Base-by-base conservation (phyloP, 768 basidiomycete species). In the Boletus sp. region DNA sequence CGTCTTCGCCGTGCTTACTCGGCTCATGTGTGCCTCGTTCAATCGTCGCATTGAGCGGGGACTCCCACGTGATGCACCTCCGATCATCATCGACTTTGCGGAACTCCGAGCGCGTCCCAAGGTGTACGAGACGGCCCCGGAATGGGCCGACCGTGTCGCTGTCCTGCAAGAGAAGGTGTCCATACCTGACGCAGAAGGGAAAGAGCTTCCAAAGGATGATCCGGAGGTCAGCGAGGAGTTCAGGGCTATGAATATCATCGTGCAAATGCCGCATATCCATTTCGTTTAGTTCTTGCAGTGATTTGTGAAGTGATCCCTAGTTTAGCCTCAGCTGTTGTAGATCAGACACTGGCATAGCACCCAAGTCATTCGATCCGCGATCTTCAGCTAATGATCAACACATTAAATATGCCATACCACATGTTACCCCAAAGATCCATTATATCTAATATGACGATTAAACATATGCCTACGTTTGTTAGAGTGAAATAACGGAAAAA, bases 371-470 rank as follows among this genome's bases (percentile, higher is more conserved):
- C 17, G n/a, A 12, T 8, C 7, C 24, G 17, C 14, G 8, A 20
- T n/a, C 39, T 17, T 53, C 12, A 8, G 17, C 30, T 17, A 14
- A 5, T 32, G 36, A 29, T 54, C 36, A 35, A 42, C 28, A 56
- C 45, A 46, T 29, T 44, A 46, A 46, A 29, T 2, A 8, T 46
- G 28, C 18, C 30, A 32, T 33, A 24, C 42, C 15, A 46, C 54
- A 41, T 40, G 36, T n/a, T 53, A 45, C 24, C 50, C 24, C 46
- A 54, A 33, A 59, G 61, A 63, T 57, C 51, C 47, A 61, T 61
- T 64, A 68, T 56, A 62, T 67, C 64, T 62, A n/a, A n/a, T n/a
- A 60, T 61, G 40, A 54, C 30, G 48, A 64, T 64, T 58, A 62
- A 58, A 63, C 57, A 59, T 50, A 57, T 40, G 36, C 30, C 54